Percentiles rank a stretch among this genome's conserved stretches.
Evolutionary conservation across 768 basidiomycete species (phyloP).

Genomic region (Pholiota conissans): DNA sequence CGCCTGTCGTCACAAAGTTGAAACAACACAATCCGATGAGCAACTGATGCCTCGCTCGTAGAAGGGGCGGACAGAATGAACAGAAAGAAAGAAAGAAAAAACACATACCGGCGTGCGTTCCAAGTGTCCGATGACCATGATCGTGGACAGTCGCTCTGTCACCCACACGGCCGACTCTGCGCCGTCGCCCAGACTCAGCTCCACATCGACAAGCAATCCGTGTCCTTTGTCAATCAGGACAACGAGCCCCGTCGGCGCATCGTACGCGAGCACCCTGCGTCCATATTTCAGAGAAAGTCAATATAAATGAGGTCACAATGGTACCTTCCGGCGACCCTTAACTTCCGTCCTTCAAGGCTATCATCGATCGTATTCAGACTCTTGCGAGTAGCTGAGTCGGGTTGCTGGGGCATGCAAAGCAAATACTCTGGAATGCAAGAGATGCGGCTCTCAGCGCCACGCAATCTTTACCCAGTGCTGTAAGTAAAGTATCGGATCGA

Average conservation of each 20-base stretch:
- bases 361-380: constrained; percentile 40
- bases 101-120: constrained; percentile 44
- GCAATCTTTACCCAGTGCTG: neutral
- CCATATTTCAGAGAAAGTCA: neutral
- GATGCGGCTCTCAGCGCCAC: neutral
- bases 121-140: constrained; percentile 60
- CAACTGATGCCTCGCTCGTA: neutral
- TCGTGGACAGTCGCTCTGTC: constrained; percentile 46
- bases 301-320: constrained; percentile 14
- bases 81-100: too few relatives aligned
- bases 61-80: neutral
- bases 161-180: constrained; percentile 48
- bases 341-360: constrained; percentile 45
- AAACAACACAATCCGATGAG: neutral
- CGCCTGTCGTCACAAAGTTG: constrained; percentile 23
- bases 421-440: neutral
- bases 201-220: constrained; percentile 54
- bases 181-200: constrained; percentile 47
- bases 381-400: constrained; percentile 46
- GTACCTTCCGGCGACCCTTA: constrained; percentile 62
- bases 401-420: constrained; percentile 46
- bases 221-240: constrained; percentile 43
- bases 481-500: too few relatives aligned
- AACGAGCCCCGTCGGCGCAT: constrained; percentile 44
- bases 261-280: constrained; percentile 57